These are phyloP conservation scores for Picea glauca DNA, from an alignment of 75 land plant species.

Conservation along the genomic window DNA sequence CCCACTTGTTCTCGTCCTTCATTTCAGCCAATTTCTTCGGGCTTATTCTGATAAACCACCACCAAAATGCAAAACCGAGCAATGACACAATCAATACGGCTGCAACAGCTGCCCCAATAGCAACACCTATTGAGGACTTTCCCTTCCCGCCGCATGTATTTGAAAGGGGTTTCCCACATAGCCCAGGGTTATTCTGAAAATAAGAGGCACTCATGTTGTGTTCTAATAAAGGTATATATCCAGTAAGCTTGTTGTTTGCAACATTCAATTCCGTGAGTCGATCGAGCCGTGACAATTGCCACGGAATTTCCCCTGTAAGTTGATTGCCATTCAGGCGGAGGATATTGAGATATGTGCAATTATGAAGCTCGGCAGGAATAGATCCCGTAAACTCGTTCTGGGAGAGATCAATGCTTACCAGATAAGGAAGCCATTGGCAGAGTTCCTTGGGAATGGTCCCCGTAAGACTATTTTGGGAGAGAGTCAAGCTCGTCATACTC, in stretches of 20 bases:
- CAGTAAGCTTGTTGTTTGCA: slow-evolving; percentile 47
- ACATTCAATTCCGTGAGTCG: slow-evolving; percentile 56
- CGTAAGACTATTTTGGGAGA: slow-evolving; percentile 53
- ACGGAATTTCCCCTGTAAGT: slow-evolving; percentile 58
- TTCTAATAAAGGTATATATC: slow-evolving; percentile 40
- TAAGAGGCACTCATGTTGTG: not conserved
- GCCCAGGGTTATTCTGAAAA: slow-evolving; percentile 52
- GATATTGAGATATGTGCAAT: slow-evolving; percentile 46
- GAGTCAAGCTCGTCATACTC: slow-evolving; percentile 68
- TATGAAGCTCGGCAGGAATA: slow-evolving; percentile 44
- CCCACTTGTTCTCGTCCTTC: slow-evolving; percentile 54
- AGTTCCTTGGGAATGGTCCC: slow-evolving; percentile 57
- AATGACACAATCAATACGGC: slow-evolving; percentile 15
- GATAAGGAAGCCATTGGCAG: slow-evolving; percentile 28
- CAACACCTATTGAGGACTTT: slow-evolving; percentile 14
- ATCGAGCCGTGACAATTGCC: slow-evolving; percentile 31
- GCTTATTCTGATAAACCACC: slow-evolving; percentile 37
- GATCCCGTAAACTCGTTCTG: slow-evolving; percentile 56
- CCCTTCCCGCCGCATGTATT: slow-evolving; percentile 16
- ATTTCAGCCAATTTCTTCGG: slow-evolving; percentile 17
- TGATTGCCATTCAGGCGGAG: slow-evolving; percentile 63
- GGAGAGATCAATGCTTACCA: slow-evolving; percentile 65
- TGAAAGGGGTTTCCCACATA: slow-evolving; percentile 63
- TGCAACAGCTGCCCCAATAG: slow-evolving; percentile 17
- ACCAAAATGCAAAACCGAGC: slow-evolving; percentile 54